A percentile compares a stretch with the other conserved stretches of the same genome.
Evolutionary conservation across 768 basidiomycete genomes (phyloP).

Genomic region (Mrakia frigida): DNA sequence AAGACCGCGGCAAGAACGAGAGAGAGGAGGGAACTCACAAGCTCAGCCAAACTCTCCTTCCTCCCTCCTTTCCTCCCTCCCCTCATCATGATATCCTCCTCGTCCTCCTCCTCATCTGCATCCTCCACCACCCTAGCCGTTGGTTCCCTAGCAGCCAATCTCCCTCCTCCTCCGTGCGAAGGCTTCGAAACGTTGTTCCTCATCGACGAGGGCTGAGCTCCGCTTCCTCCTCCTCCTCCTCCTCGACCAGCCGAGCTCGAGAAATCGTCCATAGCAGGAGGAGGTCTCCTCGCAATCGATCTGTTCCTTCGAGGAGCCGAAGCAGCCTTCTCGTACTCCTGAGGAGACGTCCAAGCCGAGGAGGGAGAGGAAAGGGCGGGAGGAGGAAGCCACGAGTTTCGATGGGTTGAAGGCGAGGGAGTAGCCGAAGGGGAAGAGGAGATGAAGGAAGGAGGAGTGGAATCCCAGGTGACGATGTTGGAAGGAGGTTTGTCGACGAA

Average conservation of each 20-base stretch:
- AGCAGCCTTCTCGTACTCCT: not conserved
- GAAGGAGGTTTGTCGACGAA: not conserved
- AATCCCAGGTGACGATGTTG: not conserved
- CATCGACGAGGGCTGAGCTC: not conserved
- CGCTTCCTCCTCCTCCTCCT: not conserved
- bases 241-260: not conserved
- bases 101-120: slow-evolving; percentile 19
- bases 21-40: not conserved
- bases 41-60: slow-evolving; percentile 24
- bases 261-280: not conserved
- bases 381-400: not conserved
- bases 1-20: not conserved
- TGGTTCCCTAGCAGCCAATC: not conserved
- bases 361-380: not conserved
- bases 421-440: not conserved
- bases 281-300: not conserved
- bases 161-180: not conserved
- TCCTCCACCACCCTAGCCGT: not conserved
- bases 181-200: slow-evolving; percentile 2
- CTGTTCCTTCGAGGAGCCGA: not conserved
- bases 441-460: not conserved
- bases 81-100: slow-evolving; percentile 18
- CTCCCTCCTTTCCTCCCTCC: not conserved
- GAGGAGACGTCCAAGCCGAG: not conserved
- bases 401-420: not conserved